Evolutionary conservation across 331 rosid genomes (phyloP), one percentile per base, ranked within the genome.

Genomic region (Malus hybrid): DNA sequence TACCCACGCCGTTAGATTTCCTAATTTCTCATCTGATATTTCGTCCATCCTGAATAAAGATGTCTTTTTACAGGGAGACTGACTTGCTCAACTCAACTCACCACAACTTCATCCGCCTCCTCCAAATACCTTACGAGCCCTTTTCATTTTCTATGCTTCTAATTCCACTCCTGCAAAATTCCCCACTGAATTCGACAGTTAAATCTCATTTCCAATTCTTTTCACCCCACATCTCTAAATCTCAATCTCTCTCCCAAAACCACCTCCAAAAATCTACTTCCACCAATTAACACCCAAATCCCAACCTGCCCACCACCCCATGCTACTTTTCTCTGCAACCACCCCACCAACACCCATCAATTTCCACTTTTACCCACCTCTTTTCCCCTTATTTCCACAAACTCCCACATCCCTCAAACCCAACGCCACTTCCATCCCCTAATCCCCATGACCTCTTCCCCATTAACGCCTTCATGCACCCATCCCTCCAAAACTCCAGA

Each of bases 241-340:
- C 46, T 50, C 55, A 50, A 50, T 15, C n/a, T 50, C n/a, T 50
- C 55, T 15, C 19, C 55, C n/a, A 50, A 50, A 50, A 50, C n/a
- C 55, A 50, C 55, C n/a, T 50, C n/a, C n/a, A 50, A 50, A 50
- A 50, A 50, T 50, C n/a, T 50, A 50, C 55, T 15, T 50, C 8
- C 55, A 50, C 55, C 55, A 50, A 50, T 50, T 50, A 50, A 50
- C n/a, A 50, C 8, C 8, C 55, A 50, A 50, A 50, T 15, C 55
- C 55, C n/a, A 50, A 50, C n/a, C 0, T 15, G 1, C n/a, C 19
- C 8, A 50, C n/a, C 55, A 15, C 7, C 3, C 3, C 5, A 42
- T 86, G 93, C 85, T 83, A 22, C 84, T 83, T 32, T 71, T 87
- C 83, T 87, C 86, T 72, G 81, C 82, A 36, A 77, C 65, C 54